These are phyloP conservation scores for Suillus luteus DNA, from an alignment of 768 basidiomycete species.

Conservation along the genomic window DNA sequence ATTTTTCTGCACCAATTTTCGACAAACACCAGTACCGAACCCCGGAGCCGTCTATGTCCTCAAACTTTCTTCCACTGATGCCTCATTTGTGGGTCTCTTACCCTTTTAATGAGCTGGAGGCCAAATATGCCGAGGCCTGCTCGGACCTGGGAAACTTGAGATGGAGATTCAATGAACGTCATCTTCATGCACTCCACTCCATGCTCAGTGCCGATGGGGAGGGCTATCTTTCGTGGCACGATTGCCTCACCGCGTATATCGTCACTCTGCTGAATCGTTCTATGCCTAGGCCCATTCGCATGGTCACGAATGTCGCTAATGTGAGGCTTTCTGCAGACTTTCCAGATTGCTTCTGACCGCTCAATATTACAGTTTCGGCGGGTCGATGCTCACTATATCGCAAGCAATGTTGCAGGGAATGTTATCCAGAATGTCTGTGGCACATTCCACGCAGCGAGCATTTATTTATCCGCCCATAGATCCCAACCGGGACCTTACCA, in stretches of 20 bases:
- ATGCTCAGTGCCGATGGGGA: constrained; percentile 11
- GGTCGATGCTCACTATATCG: constrained; percentile 21
- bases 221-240: constrained; percentile 27
- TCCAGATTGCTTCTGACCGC: not conserved
- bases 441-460: not conserved
- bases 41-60: constrained; percentile 18
- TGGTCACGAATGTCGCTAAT: constrained; percentile 31
- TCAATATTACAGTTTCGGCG: constrained; percentile 22
- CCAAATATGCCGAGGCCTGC: constrained; percentile 16
- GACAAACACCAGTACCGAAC: constrained; percentile 24
- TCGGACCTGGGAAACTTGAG: constrained; percentile 18
- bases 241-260: constrained; percentile 34
- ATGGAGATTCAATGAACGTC: constrained; percentile 18
- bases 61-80: constrained; percentile 24
- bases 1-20: constrained; percentile 25
- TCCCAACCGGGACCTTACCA: constrained; percentile 20
- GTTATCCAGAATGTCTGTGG: constrained; percentile 24
- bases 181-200: constrained; percentile 21
- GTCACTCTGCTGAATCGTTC: constrained; percentile 25
- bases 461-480: constrained; percentile 11
- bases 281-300: constrained; percentile 15
- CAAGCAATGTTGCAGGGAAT: constrained; percentile 22
- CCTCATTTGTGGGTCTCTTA: constrained; percentile 27
- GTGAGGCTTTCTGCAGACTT: constrained; percentile 20
- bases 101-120: constrained; percentile 22